Base-by-base conservation (phyloP, 2,329 filamentous ascomycete species). In the Alternaria sp. region DNA sequence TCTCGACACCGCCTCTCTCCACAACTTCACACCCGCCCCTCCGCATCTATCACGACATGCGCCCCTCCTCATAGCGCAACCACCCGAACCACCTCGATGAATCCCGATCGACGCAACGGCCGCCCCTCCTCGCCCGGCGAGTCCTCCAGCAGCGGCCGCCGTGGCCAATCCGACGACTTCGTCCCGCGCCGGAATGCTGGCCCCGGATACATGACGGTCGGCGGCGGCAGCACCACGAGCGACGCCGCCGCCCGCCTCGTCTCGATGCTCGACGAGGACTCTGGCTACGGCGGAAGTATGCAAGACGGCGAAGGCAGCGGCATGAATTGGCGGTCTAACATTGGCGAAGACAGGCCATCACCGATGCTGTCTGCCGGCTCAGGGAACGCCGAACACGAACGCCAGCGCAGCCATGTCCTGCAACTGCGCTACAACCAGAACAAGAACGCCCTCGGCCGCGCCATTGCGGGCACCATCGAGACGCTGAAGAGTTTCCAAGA, bases 401-500 rank as follows among this genome's bases (percentile, higher is more conserved):
- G 87, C 73, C 87, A 78, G 88, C 69, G 93, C 40, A 92, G 91
- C 75, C 93, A 97, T 80, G 89, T 97, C 52, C 91, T 97, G 76
- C 96, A 98, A 82, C 87, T 98, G 69, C 93, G 92, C 85, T 97
- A 97, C 82, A 98, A 98, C 80, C 89, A 93, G 74, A 97, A 98
- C 79, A 90, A 94, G 62, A 92, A 90, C 6, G 89, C 92, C 30
- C 88, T 99, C n/a, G 93, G 89, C 46, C 91, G 94, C 63, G 91
- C 93, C 13, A 97, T 99, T 76, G 92, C 90, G 74, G 89, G 90
- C 70, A 95, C 94, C 9, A 88, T 97, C 61, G 93, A 97, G 64
- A 88, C 93, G 3, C 83, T 99, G 68, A 90, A 91, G 78, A 89
- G 88, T 63, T 86, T 99, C 61, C 94, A 97, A 80, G 87, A 94